Evolutionary conservation across 202 grass and related monocot species (phyloP).

Genomic region (Carex arenaria): DNA sequence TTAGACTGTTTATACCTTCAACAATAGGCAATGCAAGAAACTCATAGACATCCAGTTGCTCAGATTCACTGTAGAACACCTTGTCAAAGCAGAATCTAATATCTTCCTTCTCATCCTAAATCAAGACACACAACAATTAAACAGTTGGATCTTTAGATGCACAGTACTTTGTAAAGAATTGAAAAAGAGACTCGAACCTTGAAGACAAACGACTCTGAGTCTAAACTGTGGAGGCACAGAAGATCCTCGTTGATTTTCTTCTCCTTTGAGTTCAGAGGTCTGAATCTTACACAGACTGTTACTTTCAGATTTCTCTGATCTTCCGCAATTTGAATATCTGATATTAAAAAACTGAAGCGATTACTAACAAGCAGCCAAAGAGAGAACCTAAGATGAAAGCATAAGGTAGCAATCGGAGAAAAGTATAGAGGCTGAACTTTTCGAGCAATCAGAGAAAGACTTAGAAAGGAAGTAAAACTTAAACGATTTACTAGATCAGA

Average conservation of each 20-base stretch:
- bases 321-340: background rate
- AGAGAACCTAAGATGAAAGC: background rate
- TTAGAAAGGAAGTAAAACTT: background rate
- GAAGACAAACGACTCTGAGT: constrained; percentile 55
- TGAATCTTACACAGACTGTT: constrained; percentile 76
- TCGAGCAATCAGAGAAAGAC: background rate
- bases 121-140: constrained; percentile 22
- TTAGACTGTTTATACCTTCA: constrained; percentile 40
- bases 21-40: constrained; percentile 66
- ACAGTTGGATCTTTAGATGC: background rate
- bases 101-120: constrained; percentile 80
- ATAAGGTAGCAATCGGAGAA: background rate
- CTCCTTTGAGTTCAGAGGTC: constrained; percentile 63
- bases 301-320: background rate
- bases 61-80: constrained; percentile 67
- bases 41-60: constrained; percentile 65
- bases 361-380: background rate
- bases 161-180: background rate
- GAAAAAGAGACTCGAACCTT: constrained; percentile 36
- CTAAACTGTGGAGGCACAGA: constrained; percentile 48
- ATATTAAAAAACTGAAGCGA: background rate
- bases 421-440: background rate
- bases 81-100: constrained; percentile 68
- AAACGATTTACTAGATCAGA: background rate
- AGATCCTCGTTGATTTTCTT: constrained; percentile 49